Evolutionary conservation across 1,284 basidiomycete genomes (phyloP).

Genomic region (Cryptococcus sp.): DNA sequence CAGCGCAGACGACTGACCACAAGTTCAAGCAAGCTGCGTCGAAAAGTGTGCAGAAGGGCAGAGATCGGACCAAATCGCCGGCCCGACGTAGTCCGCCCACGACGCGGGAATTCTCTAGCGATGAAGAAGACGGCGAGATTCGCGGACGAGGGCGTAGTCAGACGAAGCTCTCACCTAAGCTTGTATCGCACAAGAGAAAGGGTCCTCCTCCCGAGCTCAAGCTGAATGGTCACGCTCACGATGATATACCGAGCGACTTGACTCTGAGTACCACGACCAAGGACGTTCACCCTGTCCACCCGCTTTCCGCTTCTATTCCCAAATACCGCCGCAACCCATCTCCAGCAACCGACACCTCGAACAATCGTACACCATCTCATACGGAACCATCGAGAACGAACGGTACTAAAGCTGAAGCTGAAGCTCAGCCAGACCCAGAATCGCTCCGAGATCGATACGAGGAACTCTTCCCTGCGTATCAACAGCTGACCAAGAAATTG

Average conservation of each 20-base stretch:
- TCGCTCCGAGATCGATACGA: constrained; percentile 41
- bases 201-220: constrained; percentile 14
- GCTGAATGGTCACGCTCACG: constrained; percentile 7
- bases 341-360: background rate
- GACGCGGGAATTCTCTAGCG: background rate
- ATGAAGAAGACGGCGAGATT: constrained; percentile 19
- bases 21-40: background rate
- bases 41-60: background rate
- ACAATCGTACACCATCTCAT: background rate
- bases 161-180: background rate
- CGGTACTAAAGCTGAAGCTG: background rate
- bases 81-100: background rate
- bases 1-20: background rate
- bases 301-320: background rate
- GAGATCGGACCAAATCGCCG: background rate
- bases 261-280: background rate
- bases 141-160: constrained; percentile 11
- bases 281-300: constrained; percentile 1
- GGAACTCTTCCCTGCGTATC: constrained; percentile 43
- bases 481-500: constrained; percentile 32
- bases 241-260: background rate
- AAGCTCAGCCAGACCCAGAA: constrained; percentile 20
- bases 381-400: too few relatives aligned
- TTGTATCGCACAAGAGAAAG: constrained; percentile 5
- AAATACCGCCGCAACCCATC: background rate